Evolutionary conservation across 306 rosid genomes (phyloP).

Genomic region (Gastrolobium bilobum): DNA sequence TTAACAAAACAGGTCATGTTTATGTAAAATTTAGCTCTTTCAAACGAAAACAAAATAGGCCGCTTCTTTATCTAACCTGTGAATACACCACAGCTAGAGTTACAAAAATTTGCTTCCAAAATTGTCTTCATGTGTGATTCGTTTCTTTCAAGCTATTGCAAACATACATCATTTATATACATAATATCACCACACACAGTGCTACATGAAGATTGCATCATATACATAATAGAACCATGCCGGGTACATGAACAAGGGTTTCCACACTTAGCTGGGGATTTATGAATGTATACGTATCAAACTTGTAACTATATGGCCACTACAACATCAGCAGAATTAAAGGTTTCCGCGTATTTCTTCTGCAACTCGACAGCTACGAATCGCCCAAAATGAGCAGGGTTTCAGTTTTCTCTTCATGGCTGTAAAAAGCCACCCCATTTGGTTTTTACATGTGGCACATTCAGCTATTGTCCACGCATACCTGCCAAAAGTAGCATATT

Average conservation of each 20-base stretch:
- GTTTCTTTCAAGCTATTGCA: constrained; percentile 26
- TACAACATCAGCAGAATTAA: constrained; percentile 29
- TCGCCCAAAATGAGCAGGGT: constrained; percentile 89
- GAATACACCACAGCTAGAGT: background rate
- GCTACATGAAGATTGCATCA: background rate
- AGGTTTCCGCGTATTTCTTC: constrained; percentile 54
- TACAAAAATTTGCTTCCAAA: background rate
- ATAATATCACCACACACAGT: background rate
- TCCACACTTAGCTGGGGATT: constrained; percentile 18
- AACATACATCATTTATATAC: constrained; percentile 18
- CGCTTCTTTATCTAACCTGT: background rate
- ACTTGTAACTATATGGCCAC: constrained; percentile 21
- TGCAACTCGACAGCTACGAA: constrained; percentile 80
- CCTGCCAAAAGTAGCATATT: constrained; percentile 57
- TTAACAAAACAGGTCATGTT: background rate
- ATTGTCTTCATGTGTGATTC: background rate
- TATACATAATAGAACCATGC: background rate
- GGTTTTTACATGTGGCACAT: constrained; percentile 79
- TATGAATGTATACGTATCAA: constrained; percentile 21
- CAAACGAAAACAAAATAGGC: background rate
- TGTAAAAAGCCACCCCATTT: constrained; percentile 91
- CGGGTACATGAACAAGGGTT: constrained; percentile 4
- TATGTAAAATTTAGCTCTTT: background rate
- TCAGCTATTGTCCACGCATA: constrained; percentile 86
- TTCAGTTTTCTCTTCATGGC: constrained; percentile 74